A percentile compares a stretch with the other conserved stretches of the same genome.
These are phyloP conservation scores for Xylaria sp. DNA, from an alignment of 2,329 filamentous ascomycete species.

Conservation along the genomic window DNA sequence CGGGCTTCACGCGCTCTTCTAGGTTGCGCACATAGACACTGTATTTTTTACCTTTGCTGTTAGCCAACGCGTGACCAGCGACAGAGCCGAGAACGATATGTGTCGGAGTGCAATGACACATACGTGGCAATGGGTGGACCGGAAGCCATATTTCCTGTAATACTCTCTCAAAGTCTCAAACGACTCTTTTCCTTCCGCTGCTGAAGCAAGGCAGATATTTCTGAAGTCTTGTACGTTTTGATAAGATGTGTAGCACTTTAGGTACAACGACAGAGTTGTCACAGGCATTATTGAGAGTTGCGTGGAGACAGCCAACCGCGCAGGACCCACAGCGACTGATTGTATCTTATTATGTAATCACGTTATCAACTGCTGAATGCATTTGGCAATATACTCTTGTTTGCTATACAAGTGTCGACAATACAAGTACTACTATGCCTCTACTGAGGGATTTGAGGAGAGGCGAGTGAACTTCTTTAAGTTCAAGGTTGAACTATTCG, in stretches of 20 bases:
- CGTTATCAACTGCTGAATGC: no score
- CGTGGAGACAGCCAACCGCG: neutral
- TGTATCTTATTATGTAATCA: no score
- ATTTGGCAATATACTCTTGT: no score
- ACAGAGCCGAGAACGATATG: constrained; percentile 44
- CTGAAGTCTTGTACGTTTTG: neutral
- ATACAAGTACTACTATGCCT: no score
- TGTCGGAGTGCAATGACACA: constrained; percentile 77
- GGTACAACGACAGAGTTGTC: no score
- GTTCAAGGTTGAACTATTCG: no score
- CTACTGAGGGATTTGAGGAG: no score
- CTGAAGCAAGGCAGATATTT: neutral
- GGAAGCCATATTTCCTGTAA: constrained; percentile 42
- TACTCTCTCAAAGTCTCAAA: neutral
- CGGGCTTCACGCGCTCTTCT: constrained; percentile 87
- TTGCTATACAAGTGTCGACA: no score
- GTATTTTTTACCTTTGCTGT: constrained; percentile 28
- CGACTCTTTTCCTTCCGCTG: neutral
- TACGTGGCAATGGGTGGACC: constrained; percentile 66
- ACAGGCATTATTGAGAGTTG: no score
- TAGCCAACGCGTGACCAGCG: constrained; percentile 19
- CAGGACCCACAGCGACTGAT: no score
- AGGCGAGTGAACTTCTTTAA: no score
- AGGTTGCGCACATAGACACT: constrained; percentile 81
- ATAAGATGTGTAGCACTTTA: no score